A percentile compares a stretch with the other conserved stretches of the same genome.
Evolutionary conservation across 2,329 filamentous ascomycete genomes (phyloP).

Genomic region (Neonectria punicea): DNA sequence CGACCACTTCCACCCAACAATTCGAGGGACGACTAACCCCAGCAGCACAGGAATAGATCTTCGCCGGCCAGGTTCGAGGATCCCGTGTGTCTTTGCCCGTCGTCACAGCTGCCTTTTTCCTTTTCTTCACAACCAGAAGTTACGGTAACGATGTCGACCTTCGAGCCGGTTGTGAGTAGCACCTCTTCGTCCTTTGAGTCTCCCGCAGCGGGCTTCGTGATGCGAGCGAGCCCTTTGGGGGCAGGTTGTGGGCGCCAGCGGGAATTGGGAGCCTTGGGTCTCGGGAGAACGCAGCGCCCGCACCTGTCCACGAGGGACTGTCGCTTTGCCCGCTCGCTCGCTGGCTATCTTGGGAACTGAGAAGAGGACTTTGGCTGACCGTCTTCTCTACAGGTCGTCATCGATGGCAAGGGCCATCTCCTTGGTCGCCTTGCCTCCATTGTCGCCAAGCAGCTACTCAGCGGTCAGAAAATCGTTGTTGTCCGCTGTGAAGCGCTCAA

Average conservation of each 20-base stretch:
- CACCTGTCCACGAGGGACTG: conserved; percentile 17
- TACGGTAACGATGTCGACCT: conserved; percentile 70
- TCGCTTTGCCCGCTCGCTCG: conserved; percentile 18
- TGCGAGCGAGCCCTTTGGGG: conserved; percentile 29
- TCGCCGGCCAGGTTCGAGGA: conserved; percentile 52
- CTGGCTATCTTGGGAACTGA: conserved; percentile 25
- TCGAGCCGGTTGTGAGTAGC: conserved; percentile 76
- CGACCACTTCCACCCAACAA: conserved; percentile 53
- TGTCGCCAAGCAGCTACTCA: conserved; percentile 98
- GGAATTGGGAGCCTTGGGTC: conserved; percentile 33
- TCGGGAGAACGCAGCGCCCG: conserved; percentile 24
- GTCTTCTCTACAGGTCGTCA: conserved; percentile 77
- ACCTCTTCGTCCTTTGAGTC: conserved; percentile 25
- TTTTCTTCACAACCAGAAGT: conserved; percentile 47
- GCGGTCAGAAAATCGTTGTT: conserved; percentile 98
- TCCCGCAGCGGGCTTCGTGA: conserved; percentile 31
- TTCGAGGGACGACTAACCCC: conserved; percentile 55
- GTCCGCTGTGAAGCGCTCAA: conserved; percentile 99
- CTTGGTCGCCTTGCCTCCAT: conserved; percentile 98
- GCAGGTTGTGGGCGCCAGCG: conserved; percentile 29
- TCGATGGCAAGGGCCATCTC: conserved; percentile 99
- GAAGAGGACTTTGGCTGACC: conserved; percentile 37
- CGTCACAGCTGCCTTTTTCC: conserved; percentile 49
- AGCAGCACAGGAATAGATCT: conserved; percentile 54
- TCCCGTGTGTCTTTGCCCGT: conserved; percentile 49